These are phyloP conservation scores for Xylaria digitata DNA, from an alignment of 2,329 filamentous ascomycete species.

Conservation along the genomic window DNA sequence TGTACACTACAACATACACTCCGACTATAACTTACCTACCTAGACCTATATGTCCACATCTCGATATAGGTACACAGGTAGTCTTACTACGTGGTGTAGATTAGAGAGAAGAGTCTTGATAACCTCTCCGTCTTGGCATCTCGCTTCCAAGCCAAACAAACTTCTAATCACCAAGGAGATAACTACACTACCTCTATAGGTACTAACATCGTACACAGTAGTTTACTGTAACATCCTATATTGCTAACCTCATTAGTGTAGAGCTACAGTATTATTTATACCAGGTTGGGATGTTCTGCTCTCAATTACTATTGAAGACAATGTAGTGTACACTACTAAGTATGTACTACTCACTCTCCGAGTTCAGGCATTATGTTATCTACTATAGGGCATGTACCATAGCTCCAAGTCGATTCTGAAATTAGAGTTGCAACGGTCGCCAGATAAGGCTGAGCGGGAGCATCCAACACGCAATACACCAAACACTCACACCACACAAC, in stretches of 20 bases:
- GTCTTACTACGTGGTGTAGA: too few species aligned
- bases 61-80: neutral
- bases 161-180: neutral
- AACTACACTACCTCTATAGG: too few species aligned
- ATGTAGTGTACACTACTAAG: neutral
- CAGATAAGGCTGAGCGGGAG: constrained; percentile 28
- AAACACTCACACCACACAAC: too few species aligned
- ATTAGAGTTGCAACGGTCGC: constrained; percentile 17
- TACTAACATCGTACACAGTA: too few species aligned
- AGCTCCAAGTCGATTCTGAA: constrained; percentile 11
- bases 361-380: neutral
- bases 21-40: neutral
- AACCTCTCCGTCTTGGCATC: constrained; percentile 18
- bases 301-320: constrained; percentile 2
- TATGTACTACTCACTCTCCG: neutral
- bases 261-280: too few species aligned
- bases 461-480: neutral
- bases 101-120: neutral
- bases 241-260: too few species aligned
- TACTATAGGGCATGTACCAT: neutral
- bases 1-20: too few species aligned
- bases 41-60: neutral
- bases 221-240: neutral
- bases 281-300: neutral
- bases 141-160: constrained; percentile 9